Base-by-base conservation (phyloP, 1,284 basidiomycete genomes). In the Vanrija sp. region DNA sequence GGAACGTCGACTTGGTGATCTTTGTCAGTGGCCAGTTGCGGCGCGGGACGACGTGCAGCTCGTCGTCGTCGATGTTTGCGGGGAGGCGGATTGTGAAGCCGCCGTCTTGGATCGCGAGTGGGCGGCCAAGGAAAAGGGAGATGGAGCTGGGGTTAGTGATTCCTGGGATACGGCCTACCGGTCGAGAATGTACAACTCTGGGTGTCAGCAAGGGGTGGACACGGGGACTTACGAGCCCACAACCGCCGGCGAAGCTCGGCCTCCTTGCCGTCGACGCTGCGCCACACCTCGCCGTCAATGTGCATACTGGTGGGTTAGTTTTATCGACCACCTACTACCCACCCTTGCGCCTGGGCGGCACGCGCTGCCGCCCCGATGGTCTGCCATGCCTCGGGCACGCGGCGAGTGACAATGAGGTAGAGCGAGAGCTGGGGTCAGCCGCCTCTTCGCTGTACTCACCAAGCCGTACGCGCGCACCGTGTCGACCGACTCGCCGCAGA, bases 321-420 rank as follows among this genome's bases (percentile, higher is more conserved):
- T 8, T 15, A 12, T 3, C 4, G 2, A n/a, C 8, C 12, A 12
- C 18, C 6, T 8, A 2, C 12, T 3, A 51, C 65, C 50, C 39
- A 68, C 63, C 68, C 68, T 42, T 65, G 67, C 3, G 67, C 66
- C 27, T 68, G 63, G 12, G 65, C 62, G 3, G 57, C 56, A 16
- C 66, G 53, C 6, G 65, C 60, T 0, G 60, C 62, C 19, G 54
- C 51, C 3, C 65, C 64, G 10, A 70, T 53, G 23, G 59, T 60
- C n/a, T 62, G 61, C 68, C 68, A 68, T 5, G 62, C 62, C 49
- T 70, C 66, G 0, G 62, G 57, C 36, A 65, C 62, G 15, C 65
- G 56, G 6, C 68, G 49, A 25, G 59, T 63, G 19, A 56, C 53
- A 18, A 65, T 59, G 37, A 64, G 53, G 46, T 67, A 66, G 18